Percentiles rank a stretch among this genome's conserved stretches.
These are phyloP conservation scores for Buxus sempervirens DNA, from an alignment of 164 flowering plant genomes.

Conservation along the genomic window DNA sequence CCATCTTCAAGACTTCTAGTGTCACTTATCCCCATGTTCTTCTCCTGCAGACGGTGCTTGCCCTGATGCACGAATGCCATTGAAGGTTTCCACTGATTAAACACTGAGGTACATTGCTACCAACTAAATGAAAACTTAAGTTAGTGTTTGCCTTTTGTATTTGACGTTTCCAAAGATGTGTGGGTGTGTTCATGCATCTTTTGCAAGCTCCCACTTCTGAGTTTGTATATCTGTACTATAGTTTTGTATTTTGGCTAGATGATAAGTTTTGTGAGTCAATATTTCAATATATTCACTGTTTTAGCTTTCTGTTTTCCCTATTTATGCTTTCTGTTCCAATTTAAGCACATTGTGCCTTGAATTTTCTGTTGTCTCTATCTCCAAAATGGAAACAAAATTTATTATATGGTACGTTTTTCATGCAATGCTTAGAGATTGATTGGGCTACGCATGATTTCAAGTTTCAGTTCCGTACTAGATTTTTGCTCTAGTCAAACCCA, in stretches of 20 bases:
- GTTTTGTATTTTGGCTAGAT: conserved; percentile 3
- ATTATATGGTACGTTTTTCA: not conserved
- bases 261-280: conserved; percentile 14
- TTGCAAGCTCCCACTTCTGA: conserved; percentile 12
- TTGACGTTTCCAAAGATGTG: conserved; percentile 12
- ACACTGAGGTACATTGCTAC: conserved; percentile 15
- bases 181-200: conserved; percentile 9
- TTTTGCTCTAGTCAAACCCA: too few species aligned
- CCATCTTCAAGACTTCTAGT: not conserved
- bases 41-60: conserved; percentile 18
- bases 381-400: not conserved
- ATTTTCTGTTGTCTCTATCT: not conserved
- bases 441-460: not conserved
- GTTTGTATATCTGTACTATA: conserved; percentile 21
- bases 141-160: conserved; percentile 20
- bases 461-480: too few species aligned
- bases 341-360: not conserved
- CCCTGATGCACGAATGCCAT: conserved; percentile 11
- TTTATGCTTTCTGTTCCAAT: not conserved
- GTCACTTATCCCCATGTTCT: not conserved
- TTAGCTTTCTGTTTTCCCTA: not conserved
- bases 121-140: conserved; percentile 11
- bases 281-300: not conserved
- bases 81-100: conserved; percentile 19
- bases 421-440: not conserved